Conservation (phyloP, 495 filamentous ascomycete species). For the Alectoria sarmentosa region DNA sequence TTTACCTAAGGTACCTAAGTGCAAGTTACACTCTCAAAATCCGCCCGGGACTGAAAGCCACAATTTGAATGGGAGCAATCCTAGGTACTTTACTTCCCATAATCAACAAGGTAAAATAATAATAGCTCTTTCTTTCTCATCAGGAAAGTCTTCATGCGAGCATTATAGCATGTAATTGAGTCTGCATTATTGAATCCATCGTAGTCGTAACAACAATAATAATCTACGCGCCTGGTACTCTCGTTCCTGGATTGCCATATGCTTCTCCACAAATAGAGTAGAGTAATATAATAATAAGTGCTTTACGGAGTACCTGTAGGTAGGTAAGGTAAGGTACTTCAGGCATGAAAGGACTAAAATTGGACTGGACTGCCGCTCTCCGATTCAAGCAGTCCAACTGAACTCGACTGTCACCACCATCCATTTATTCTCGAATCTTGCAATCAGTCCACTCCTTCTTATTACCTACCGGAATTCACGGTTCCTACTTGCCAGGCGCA, state of each 20-base stretch:
- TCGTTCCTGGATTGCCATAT: constrained; percentile 4
- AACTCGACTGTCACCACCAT: constrained; percentile 4
- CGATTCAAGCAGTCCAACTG: constrained; percentile 7
- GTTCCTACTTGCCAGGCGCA: constrained; percentile 9
- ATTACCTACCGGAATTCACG: neutral
- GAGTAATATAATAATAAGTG: no score
- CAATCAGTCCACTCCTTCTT: neutral
- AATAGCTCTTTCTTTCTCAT: neutral
- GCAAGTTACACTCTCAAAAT: neutral
- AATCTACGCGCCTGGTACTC: neutral
- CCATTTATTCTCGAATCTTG: neutral
- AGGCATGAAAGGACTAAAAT: constrained; percentile 13
- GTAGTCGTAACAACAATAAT: neutral
- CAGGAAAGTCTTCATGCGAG: neutral
- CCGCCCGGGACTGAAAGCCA: neutral
- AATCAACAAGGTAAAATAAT: no score
- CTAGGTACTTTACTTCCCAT: no score
- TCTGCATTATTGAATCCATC: neutral
- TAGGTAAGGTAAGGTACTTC: no score
- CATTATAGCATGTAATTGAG: neutral
- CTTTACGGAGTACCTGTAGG: no score
- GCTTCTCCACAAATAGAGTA: constrained; percentile 17
- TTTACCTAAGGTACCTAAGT: no score
- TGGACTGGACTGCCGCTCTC: constrained; percentile 15
- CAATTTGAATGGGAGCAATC: neutral